These are phyloP conservation scores for Chaetomium sp. DNA, from an alignment of 2,329 filamentous ascomycete genomes.

Conservation along the genomic window DNA sequence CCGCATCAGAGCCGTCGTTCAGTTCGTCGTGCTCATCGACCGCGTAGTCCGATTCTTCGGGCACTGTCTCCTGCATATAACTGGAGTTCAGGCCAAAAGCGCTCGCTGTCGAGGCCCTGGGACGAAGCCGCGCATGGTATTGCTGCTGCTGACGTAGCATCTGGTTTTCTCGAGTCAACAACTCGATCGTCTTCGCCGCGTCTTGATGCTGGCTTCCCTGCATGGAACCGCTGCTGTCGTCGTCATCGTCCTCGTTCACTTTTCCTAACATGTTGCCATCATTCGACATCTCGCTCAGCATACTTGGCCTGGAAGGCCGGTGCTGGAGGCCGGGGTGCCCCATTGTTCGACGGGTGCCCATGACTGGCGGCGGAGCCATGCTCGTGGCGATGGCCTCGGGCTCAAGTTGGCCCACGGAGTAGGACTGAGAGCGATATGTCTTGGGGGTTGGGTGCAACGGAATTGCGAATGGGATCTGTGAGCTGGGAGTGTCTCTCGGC, in stretches of 20 bases:
- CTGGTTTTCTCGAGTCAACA: conserved; percentile 64
- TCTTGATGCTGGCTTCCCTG: conserved; percentile 58
- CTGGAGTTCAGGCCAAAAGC: conserved; percentile 58
- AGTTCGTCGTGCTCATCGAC: conserved; percentile 70
- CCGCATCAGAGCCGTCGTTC: conserved; percentile 55
- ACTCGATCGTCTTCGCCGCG: conserved; percentile 65
- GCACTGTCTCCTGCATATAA: conserved; percentile 62
- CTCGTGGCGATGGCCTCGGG: conserved; percentile 56
- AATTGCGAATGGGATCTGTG: conserved; percentile 82
- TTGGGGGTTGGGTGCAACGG: conserved; percentile 89
- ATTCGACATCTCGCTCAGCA: conserved; percentile 72
- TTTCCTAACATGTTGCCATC: conserved; percentile 64
- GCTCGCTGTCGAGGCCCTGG: conserved; percentile 59
- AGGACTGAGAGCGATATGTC: conserved; percentile 92
- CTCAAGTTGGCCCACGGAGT: conserved; percentile 90
- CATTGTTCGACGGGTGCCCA: conserved; percentile 54
- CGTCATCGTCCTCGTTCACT: conserved; percentile 67
- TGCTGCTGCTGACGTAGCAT: conserved; percentile 56
- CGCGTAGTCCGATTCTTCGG: conserved; percentile 70
- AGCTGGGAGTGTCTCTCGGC: conserved; percentile 56
- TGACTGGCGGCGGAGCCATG: conserved; percentile 51
- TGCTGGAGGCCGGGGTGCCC: conserved; percentile 73
- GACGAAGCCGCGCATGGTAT: conserved; percentile 56
- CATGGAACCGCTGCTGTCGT: conserved; percentile 58
- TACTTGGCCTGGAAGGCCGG: conserved; percentile 75